Conservation (phyloP, 2,329 filamentous ascomycete species). For the Arachnomyces sp. region DNA sequence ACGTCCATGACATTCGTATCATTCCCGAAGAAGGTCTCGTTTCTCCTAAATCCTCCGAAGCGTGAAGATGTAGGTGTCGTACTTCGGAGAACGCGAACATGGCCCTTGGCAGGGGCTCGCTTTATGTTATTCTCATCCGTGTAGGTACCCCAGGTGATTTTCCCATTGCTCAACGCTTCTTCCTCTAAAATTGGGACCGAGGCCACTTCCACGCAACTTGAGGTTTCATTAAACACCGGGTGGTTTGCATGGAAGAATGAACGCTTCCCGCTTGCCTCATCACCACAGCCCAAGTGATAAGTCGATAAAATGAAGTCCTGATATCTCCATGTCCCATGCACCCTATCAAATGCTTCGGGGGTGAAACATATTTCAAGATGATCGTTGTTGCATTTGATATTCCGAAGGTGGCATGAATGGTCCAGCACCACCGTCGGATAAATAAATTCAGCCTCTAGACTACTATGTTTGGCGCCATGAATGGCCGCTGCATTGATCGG, state of each 20-base stretch:
- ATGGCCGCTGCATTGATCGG: neutral
- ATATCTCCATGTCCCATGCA: neutral
- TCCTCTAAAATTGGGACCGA: too few relatives aligned
- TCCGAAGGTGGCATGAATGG: conserved; percentile 2
- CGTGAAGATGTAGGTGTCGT: too few relatives aligned
- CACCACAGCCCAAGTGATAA: conserved; percentile 3
- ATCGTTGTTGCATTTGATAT: conserved; percentile 1
- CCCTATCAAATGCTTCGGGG: neutral
- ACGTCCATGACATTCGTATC: too few relatives aligned
- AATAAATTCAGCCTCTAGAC: conserved; percentile 1
- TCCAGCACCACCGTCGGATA: conserved; percentile 3
- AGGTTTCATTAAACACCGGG: neutral
- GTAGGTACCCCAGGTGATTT: conserved; percentile 6
- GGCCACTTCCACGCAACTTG: too few relatives aligned
- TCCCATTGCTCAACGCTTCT: conserved; percentile 2
- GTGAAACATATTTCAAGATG: conserved; percentile 5
- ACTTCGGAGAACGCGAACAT: too few relatives aligned
- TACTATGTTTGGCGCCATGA: conserved; percentile 3
- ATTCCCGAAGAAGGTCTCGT: too few relatives aligned
- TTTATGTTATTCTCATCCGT: conserved; percentile 5
- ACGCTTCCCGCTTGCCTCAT: neutral
- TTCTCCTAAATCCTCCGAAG: too few relatives aligned
- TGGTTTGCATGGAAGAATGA: conserved; percentile 1
- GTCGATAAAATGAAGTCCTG: neutral
- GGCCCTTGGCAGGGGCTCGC: conserved; percentile 2